phyloP scores from a whole-genome alignment of 2,329 filamentous ascomycete species.

The Trichoderma sp. region DNA sequence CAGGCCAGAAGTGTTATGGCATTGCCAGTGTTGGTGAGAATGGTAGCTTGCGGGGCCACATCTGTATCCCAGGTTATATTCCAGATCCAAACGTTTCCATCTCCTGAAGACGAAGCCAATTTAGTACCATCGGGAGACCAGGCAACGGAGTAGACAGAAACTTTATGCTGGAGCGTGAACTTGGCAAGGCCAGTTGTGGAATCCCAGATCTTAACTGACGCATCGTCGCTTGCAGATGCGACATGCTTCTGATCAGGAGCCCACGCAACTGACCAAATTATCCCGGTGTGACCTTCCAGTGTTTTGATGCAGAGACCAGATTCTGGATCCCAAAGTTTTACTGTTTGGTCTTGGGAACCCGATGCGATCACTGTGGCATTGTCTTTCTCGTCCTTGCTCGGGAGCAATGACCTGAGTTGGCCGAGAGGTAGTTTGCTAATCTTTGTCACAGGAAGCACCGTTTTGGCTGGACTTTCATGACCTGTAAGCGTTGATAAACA shows the following conservation, averaged over 20 bases:
- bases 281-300: neutral
- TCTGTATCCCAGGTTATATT: neutral
- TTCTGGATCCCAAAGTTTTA: neutral
- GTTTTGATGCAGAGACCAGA: neutral
- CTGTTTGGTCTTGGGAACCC: neutral
- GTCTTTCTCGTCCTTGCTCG: neutral
- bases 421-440: neutral
- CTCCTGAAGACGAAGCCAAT: neutral
- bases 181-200: neutral
- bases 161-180: neutral
- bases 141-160: neutral
- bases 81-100: neutral
- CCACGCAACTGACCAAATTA: neutral
- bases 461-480: neutral
- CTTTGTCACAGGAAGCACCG: neutral
- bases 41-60: neutral
- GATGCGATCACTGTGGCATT: neutral
- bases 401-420: neutral
- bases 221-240: neutral
- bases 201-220: neutral
- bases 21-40: neutral
- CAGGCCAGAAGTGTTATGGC: neutral
- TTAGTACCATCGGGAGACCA: neutral
- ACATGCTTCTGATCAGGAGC: neutral
- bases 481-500: neutral